These are phyloP conservation scores for Lactifluus hygrophoroides DNA, from an alignment of 768 basidiomycete genomes.

Conservation along the genomic window DNA sequence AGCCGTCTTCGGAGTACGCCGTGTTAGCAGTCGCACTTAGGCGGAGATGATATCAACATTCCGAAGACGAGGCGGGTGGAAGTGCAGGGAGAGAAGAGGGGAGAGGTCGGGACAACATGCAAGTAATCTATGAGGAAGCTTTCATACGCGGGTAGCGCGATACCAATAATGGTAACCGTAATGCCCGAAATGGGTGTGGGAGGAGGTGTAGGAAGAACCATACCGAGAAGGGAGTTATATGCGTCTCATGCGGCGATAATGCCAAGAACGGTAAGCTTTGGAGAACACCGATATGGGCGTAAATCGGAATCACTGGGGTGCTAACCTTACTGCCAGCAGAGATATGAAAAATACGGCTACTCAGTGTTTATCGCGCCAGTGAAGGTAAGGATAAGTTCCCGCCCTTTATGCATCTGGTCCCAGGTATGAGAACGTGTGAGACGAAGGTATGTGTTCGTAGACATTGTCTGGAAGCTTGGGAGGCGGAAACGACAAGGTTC, in stretches of 20 bases:
- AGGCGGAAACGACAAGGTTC: slow-evolving; percentile 14
- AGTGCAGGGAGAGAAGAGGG: background rate
- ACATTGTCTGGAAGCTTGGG: background rate
- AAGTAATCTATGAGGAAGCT: slow-evolving; percentile 10
- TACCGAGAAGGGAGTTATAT: background rate
- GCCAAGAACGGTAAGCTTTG: slow-evolving; percentile 8
- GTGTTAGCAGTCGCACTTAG: slow-evolving; percentile 8
- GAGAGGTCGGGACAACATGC: slow-evolving; percentile 13
- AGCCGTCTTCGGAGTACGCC: slow-evolving; percentile 3
- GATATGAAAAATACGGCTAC: background rate
- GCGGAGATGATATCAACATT: slow-evolving; percentile 15
- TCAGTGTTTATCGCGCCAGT: background rate
- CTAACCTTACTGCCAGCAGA: background rate
- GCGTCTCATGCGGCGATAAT: slow-evolving; percentile 11
- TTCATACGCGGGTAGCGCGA: slow-evolving; percentile 4
- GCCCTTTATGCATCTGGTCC: background rate
- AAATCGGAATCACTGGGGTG: slow-evolving; percentile 6
- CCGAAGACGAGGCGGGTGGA: slow-evolving; percentile 13
- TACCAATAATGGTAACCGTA: background rate
- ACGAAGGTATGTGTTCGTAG: background rate
- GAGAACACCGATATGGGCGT: slow-evolving; percentile 13
- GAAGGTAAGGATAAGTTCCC: background rate
- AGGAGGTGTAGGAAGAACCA: slow-evolving; percentile 5
- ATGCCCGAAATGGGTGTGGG: background rate
- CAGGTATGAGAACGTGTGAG: background rate